Conservation (phyloP, 2,329 filamentous ascomycete species). For the Penicillium sp. region DNA sequence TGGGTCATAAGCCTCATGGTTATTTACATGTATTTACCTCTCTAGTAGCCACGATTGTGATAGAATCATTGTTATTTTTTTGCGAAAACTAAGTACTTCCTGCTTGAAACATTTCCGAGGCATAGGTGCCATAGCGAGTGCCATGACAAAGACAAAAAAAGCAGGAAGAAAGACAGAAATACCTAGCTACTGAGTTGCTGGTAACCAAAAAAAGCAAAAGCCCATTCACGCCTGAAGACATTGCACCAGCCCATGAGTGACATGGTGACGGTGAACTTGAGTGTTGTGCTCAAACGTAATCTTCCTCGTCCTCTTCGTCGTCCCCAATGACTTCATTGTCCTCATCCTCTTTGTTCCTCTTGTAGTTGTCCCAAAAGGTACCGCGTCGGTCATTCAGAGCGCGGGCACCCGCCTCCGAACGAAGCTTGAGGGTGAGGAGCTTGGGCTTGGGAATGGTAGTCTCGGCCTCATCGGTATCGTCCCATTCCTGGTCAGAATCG, state of each 20-base stretch:
- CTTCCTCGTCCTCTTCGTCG: too few species aligned
- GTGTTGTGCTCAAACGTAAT: not conserved
- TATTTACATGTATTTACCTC: too few species aligned
- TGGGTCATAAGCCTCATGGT: too few species aligned
- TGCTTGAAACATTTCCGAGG: not conserved
- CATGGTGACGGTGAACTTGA: not conserved
- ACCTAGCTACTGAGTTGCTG: not conserved
- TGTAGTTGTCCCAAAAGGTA: not conserved
- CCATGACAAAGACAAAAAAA: not conserved
- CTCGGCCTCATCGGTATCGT: not conserved
- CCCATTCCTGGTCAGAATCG: not conserved
- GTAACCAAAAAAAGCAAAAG: not conserved
- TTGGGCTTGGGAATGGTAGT: too few species aligned
- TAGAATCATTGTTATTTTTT: too few species aligned
- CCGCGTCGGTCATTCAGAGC: not conserved
- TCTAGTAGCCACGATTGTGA: too few species aligned
- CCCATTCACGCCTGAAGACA: not conserved
- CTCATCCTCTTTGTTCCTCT: not conserved
- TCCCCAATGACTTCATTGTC: too few species aligned
- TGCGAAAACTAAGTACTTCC: not conserved
- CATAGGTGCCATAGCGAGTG: not conserved
- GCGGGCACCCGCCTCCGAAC: not conserved
- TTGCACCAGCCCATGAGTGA: not conserved
- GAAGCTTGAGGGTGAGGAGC: not conserved
- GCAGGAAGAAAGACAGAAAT: not conserved